Percentiles rank a stretch among this genome's conserved stretches.
Evolutionary conservation across 352 stramenopile species (phyloP).

Genomic region (Globisporangium iwayamae): DNA sequence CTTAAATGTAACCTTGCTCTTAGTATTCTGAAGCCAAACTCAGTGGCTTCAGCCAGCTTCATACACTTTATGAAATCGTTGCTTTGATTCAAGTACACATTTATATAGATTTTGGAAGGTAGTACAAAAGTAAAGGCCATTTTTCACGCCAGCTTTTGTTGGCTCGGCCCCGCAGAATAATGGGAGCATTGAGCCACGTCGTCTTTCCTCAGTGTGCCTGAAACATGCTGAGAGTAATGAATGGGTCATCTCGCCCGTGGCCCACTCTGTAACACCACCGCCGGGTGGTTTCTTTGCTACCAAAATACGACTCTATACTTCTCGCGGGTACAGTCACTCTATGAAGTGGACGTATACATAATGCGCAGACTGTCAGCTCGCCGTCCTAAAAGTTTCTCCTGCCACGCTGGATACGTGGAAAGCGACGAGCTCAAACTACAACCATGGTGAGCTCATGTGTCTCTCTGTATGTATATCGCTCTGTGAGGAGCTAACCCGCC

Average conservation of each 20-base stretch:
- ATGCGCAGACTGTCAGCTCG: slow-evolving; percentile 9
- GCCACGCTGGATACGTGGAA: slow-evolving; percentile 1
- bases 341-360: slow-evolving; percentile 15
- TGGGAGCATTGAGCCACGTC: background rate
- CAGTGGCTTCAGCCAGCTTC: too few relatives aligned
- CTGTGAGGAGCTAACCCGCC: background rate
- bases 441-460: slow-evolving; percentile 3
- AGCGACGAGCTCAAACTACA: slow-evolving; percentile 1
- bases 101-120: too few relatives aligned
- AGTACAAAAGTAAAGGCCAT: background rate
- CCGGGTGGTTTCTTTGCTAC: slow-evolving; percentile 9
- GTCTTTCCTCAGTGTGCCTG: background rate
- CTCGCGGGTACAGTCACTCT: slow-evolving; percentile 9
- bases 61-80: too few relatives aligned
- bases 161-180: slow-evolving; percentile 7
- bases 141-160: background rate
- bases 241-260: slow-evolving; percentile 21
- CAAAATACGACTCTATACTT: slow-evolving; percentile 17
- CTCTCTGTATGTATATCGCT: background rate
- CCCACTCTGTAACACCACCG: background rate
- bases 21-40: too few relatives aligned
- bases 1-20: too few relatives aligned
- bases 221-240: fast-evolving
- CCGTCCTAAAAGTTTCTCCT: background rate
- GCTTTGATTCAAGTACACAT: too few relatives aligned